Evolutionary conservation across 768 basidiomycete genomes (phyloP).

Genomic region (Mycena maculata): DNA sequence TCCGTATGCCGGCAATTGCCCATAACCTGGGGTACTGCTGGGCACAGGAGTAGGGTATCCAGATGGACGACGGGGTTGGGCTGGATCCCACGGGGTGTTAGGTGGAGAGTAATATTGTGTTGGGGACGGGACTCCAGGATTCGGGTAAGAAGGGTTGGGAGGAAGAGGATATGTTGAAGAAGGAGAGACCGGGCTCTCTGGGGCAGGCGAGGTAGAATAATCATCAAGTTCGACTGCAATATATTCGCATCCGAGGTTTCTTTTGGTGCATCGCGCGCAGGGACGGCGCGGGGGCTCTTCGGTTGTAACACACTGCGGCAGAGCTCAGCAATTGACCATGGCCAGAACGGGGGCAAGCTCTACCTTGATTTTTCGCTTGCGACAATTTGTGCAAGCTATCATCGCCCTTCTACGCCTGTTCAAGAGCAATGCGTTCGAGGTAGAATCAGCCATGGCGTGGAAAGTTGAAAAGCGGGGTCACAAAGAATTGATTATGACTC

Average conservation of each 20-base stretch:
- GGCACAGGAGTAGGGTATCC: background rate
- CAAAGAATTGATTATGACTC: conserved; percentile 13
- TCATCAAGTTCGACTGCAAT: conserved; percentile 53
- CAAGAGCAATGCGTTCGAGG: conserved; percentile 20
- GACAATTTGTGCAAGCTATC: conserved; percentile 67
- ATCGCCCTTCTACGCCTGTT: conserved; percentile 51
- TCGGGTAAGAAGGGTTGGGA: background rate
- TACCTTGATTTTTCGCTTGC: conserved; percentile 68
- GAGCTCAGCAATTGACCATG: conserved; percentile 8
- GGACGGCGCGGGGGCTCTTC: conserved; percentile 41
- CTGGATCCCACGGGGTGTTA: background rate
- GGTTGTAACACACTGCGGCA: conserved; percentile 44
- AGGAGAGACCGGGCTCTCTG: conserved; percentile 10
- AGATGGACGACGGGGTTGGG: background rate
- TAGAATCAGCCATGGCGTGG: conserved; percentile 22
- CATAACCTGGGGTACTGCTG: background rate
- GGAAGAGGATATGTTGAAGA: background rate
- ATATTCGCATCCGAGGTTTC: conserved; percentile 53
- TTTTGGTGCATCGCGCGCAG: conserved; percentile 57
- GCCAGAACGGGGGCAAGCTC: conserved; percentile 4
- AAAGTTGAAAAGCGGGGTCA: conserved; percentile 1
- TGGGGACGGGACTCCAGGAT: background rate
- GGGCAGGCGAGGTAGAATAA: conserved; percentile 18
- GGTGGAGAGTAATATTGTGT: background rate
- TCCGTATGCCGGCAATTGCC: background rate